A percentile compares a stretch with the other conserved stretches of the same genome.
Conservation (phyloP, 768 basidiomycete genomes). For the Naganishia friedmannii region DNA sequence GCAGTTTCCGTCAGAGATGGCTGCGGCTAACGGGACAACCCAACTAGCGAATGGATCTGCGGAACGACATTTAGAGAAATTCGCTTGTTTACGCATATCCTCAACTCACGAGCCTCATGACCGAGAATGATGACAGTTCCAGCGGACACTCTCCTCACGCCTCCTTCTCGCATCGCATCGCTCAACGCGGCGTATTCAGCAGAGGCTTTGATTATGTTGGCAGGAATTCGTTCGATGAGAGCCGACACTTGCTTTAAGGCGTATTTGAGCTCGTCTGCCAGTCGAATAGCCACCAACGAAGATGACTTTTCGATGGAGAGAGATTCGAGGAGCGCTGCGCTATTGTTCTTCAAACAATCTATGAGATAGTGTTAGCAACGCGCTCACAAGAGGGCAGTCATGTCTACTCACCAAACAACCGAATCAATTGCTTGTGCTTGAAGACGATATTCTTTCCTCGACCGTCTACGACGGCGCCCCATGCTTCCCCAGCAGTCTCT, state of each 20-base stretch:
- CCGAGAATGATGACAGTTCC: constrained; percentile 28
- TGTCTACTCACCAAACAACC: constrained; percentile 22
- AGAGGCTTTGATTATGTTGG: constrained; percentile 13
- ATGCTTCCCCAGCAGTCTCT: constrained; percentile 5
- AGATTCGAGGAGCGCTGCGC: constrained; percentile 4
- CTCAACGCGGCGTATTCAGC: background rate
- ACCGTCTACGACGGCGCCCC: constrained; percentile 23
- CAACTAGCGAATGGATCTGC: constrained; percentile 29
- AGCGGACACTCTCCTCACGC: background rate
- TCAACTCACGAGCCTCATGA: constrained; percentile 21
- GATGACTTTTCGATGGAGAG: background rate
- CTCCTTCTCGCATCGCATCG: constrained; percentile 9
- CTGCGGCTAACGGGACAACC: constrained; percentile 21
- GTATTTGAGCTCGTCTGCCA: constrained; percentile 19
- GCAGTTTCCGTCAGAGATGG: constrained; percentile 23
- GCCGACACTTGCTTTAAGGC: constrained; percentile 5
- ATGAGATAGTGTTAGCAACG: background rate
- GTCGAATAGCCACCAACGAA: background rate
- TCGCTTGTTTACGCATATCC: background rate
- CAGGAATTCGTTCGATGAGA: constrained; percentile 6
- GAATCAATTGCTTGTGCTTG: constrained; percentile 29
- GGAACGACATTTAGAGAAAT: background rate
- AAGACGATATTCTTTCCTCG: constrained; percentile 18
- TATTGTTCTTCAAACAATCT: constrained; percentile 21
- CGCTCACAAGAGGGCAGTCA: background rate